These are phyloP conservation scores for Trichocladium uniseriatum DNA, from an alignment of 495 filamentous ascomycete genomes.

Conservation along the genomic window DNA sequence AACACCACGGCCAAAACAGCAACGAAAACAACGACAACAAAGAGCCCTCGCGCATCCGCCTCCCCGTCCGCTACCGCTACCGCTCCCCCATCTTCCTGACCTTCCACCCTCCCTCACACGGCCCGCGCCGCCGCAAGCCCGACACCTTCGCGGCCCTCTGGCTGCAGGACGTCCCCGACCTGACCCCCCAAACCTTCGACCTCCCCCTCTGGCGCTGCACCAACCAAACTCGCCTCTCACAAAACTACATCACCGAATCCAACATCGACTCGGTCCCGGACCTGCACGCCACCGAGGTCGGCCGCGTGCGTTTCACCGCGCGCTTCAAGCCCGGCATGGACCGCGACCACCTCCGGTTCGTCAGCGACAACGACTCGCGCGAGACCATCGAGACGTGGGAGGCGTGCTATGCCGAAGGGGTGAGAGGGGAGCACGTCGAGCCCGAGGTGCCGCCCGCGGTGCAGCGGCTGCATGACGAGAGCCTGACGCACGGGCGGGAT, in stretches of 20 bases:
- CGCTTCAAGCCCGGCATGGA: conserved; percentile 86
- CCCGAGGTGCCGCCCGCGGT: conserved; percentile 58
- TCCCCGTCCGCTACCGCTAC: conserved; percentile 85
- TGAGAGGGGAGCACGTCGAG: conserved; percentile 55
- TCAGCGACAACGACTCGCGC: conserved; percentile 76
- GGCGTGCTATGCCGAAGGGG: conserved; percentile 77
- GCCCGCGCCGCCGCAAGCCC: conserved; percentile 50
- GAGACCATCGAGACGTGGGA: conserved; percentile 95
- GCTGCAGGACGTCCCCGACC: conserved; percentile 76
- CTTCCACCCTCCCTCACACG: conserved; percentile 48
- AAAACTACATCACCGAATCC: conserved; percentile 79
- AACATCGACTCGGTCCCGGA: conserved; percentile 59
- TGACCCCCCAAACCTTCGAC: conserved; percentile 63
- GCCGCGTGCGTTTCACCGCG: conserved; percentile 66
- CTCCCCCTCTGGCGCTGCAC: conserved; percentile 81
- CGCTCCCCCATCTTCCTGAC: conserved; percentile 83
- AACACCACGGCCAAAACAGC: background rate
- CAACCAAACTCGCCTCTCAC: conserved; percentile 60
- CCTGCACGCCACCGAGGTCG: conserved; percentile 59
- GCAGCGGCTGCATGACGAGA: conserved; percentile 66
- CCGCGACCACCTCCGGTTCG: conserved; percentile 71
- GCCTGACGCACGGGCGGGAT: conserved; percentile 65
- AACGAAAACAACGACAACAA: background rate
- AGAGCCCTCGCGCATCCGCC: conserved; percentile 21
- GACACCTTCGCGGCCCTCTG: conserved; percentile 73